These are phyloP conservation scores for Aspergillus sclerotioniger DNA, from an alignment of 495 filamentous ascomycete genomes.

Conservation along the genomic window DNA sequence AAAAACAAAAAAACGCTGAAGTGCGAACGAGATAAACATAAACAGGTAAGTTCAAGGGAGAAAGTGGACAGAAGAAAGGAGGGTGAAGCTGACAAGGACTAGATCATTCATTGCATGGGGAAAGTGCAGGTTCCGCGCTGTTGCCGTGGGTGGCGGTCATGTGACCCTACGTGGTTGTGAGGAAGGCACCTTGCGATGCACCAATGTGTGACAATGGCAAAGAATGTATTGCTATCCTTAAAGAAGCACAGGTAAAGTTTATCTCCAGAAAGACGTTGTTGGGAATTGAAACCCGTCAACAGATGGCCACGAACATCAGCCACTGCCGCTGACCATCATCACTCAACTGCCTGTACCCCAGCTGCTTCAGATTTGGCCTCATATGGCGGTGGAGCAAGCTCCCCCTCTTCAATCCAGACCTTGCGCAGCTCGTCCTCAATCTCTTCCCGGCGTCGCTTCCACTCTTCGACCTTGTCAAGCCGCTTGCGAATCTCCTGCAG, in stretches of 20 bases:
- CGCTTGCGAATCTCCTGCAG: constrained; percentile 77
- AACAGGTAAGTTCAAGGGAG: background rate
- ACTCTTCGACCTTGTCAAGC: constrained; percentile 75
- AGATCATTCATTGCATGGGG: background rate
- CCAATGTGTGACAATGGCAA: background rate
- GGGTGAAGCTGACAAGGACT: background rate
- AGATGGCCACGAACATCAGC: background rate
- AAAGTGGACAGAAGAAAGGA: background rate
- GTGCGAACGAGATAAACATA: background rate
- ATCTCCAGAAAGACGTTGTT: background rate
- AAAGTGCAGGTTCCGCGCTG: background rate
- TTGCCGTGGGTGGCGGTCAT: constrained; percentile 2
- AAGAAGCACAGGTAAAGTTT: background rate
- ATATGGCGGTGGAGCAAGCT: constrained; percentile 43
- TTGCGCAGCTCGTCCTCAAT: constrained; percentile 68
- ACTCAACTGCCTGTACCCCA: background rate
- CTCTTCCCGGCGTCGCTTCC: constrained; percentile 73
- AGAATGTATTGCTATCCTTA: background rate
- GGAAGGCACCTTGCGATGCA: background rate
- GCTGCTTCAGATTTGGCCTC: constrained; percentile 21
- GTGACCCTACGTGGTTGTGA: constrained; percentile 2
- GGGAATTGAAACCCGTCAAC: background rate
- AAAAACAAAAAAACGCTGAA: background rate
- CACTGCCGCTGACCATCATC: background rate
- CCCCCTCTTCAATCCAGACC: constrained; percentile 53